Percentiles rank a stretch among this genome's conserved stretches.
Evolutionary conservation across 768 basidiomycete genomes (phyloP).

Genomic region (Brasilioporus rufonigricans): DNA sequence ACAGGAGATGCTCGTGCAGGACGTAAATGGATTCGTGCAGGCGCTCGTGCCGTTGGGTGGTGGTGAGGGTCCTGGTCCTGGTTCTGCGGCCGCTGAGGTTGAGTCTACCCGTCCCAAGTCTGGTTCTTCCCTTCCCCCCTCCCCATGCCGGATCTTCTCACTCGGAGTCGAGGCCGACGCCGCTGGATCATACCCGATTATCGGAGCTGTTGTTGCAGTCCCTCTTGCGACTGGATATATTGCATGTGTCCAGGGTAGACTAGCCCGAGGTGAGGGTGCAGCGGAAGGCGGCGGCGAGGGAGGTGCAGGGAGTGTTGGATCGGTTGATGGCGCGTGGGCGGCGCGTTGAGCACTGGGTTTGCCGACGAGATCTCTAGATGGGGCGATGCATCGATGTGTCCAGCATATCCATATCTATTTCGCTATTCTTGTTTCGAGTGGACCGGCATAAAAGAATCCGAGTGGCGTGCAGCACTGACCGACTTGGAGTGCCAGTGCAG

Average conservation of each 20-base stretch:
- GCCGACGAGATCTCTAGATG: no score
- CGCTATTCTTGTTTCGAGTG: no score
- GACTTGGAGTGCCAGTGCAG: no score
- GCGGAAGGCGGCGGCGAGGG: slow-evolving; percentile 83
- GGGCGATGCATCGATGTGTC: no score
- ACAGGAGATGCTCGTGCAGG: slow-evolving; percentile 51
- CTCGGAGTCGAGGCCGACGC: slow-evolving; percentile 5
- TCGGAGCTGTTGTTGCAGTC: slow-evolving; percentile 83
- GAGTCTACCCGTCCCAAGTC: no score
- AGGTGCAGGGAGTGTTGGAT: slow-evolving; percentile 82
- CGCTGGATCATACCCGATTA: slow-evolving; percentile 53
- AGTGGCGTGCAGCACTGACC: no score
- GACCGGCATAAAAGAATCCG: no score
- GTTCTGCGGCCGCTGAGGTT: no score
- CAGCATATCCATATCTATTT: no score
- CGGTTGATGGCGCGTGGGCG: slow-evolving; percentile 73
- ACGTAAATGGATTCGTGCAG: slow-evolving; percentile 54
- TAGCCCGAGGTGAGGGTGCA: slow-evolving; percentile 79
- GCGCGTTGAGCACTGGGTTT: slow-evolving; percentile 21
- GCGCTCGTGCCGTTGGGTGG: slow-evolving; percentile 24
- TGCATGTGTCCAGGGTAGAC: slow-evolving; percentile 61
- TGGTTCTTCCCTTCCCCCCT: no score
- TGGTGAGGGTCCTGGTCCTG: no score
- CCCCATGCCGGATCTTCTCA: no score
- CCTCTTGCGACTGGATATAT: slow-evolving; percentile 83